Conservation (phyloP, 345 rosid genomes). For the Cardamine chenopodiifolia region DNA sequence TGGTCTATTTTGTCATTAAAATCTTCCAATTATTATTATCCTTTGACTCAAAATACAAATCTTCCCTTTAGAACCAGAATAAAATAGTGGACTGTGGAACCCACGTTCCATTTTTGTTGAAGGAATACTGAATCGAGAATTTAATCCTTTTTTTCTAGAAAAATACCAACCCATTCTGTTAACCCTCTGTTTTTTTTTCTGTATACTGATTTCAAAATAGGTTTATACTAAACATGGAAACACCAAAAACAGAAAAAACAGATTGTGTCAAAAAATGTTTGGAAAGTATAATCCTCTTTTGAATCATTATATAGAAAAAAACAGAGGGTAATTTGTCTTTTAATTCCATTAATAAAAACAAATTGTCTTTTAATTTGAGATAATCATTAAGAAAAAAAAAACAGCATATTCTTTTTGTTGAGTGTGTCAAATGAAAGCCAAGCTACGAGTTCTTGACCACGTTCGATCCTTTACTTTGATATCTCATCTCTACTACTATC, state of each 20-base stretch:
- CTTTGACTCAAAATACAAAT: slow-evolving; percentile 1
- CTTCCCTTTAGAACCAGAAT: background rate
- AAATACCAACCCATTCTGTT: too few species aligned
- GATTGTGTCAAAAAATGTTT: background rate
- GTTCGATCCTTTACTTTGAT: background rate
- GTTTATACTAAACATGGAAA: too few species aligned
- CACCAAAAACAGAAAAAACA: too few species aligned
- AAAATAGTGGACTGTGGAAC: background rate
- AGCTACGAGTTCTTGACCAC: background rate
- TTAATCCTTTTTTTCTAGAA: background rate
- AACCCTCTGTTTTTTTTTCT: too few species aligned
- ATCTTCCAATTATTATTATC: background rate
- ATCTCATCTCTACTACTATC: too few species aligned
- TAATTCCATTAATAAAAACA: too few species aligned
- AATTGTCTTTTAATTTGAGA: background rate
- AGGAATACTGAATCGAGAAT: background rate
- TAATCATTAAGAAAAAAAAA: too few species aligned
- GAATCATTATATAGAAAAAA: background rate
- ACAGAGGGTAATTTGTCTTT: too few species aligned
- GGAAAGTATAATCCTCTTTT: background rate
- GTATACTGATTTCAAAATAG: too few species aligned
- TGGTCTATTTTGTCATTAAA: background rate
- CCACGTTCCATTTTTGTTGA: background rate
- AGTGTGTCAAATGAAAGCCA: background rate
- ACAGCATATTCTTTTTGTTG: background rate